Percentiles rank a stretch among this genome's conserved stretches.
These are phyloP conservation scores for Brachypodium distachyon DNA, from an alignment of 202 grass and related monocot species.

Conservation along the genomic window DNA sequence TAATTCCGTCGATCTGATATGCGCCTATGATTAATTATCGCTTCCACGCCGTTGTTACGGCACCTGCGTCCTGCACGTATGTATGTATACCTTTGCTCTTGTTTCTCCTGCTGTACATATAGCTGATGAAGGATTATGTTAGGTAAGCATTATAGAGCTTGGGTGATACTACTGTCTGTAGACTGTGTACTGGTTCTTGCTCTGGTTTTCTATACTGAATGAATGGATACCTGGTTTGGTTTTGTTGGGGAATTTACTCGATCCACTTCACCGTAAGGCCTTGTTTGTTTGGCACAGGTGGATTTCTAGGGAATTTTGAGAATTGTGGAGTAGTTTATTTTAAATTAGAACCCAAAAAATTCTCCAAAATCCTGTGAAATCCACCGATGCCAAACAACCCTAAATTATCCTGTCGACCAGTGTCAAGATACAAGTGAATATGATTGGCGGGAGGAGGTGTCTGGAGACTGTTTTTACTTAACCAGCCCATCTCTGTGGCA, in stretches of 20 bases:
- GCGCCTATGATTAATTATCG: neutral
- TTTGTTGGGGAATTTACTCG: neutral
- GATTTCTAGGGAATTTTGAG: no score
- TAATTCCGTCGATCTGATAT: neutral
- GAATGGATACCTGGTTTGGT: neutral
- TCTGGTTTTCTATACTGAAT: neutral
- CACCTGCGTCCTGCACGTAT: neutral
- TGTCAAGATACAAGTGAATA: neutral
- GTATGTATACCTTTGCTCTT: neutral
- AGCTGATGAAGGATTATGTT: neutral
- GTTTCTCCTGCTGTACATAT: conserved; percentile 3
- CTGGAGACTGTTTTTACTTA: conserved; percentile 9
- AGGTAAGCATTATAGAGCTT: neutral
- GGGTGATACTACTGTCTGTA: neutral
- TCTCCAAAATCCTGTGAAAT: no score
- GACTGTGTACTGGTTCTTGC: neutral
- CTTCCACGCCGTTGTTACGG: neutral
- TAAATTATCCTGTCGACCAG: neutral
- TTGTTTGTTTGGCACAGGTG: no score
- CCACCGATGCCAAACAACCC: no score
- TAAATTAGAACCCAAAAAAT: no score
- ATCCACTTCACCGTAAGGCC: neutral
- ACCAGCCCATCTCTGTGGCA: neutral
- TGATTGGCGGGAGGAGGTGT: neutral
- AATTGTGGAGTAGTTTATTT: no score